Evolutionary conservation across 495 filamentous ascomycete species (phyloP).

Genomic region (Glarea lozoyensis): DNA sequence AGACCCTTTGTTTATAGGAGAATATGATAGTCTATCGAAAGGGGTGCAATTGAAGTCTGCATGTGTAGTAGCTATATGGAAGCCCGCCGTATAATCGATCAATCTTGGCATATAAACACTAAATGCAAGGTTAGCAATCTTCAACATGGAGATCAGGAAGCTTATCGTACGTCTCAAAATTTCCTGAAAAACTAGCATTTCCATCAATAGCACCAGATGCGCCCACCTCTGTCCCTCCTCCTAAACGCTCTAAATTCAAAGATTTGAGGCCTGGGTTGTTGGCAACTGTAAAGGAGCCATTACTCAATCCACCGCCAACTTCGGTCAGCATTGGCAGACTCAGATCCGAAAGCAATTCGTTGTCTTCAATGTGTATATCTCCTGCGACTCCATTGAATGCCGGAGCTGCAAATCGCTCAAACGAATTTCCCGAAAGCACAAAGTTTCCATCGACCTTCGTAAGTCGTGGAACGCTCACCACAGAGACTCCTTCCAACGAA

Average conservation of each 20-base stretch:
- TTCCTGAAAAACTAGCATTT: neutral
- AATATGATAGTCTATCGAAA: conserved; percentile 3
- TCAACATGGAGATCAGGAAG: neutral
- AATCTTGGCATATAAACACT: conserved; percentile 3
- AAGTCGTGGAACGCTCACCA: neutral
- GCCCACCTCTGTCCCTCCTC: neutral
- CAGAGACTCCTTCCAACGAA: neutral
- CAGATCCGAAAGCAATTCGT: neutral
- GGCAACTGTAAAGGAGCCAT: neutral
- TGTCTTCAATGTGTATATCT: neutral
- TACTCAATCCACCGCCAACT: neutral
- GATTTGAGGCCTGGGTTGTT: neutral
- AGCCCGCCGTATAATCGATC: neutral
- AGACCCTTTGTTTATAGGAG: neutral
- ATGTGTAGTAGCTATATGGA: conserved; percentile 1
- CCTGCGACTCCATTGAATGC: neutral
- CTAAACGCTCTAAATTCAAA: neutral
- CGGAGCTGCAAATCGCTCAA: conserved; percentile 1
- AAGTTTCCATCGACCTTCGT: neutral
- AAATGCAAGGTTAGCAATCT: conserved; percentile 1
- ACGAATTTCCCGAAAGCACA: neutral
- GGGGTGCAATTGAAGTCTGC: conserved; percentile 1
- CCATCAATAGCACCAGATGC: conserved; percentile 1
- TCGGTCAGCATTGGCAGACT: neutral
- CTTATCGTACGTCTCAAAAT: neutral